Conservation (phyloP, 208 protist species). For the Naegleria fowleri region DNA sequence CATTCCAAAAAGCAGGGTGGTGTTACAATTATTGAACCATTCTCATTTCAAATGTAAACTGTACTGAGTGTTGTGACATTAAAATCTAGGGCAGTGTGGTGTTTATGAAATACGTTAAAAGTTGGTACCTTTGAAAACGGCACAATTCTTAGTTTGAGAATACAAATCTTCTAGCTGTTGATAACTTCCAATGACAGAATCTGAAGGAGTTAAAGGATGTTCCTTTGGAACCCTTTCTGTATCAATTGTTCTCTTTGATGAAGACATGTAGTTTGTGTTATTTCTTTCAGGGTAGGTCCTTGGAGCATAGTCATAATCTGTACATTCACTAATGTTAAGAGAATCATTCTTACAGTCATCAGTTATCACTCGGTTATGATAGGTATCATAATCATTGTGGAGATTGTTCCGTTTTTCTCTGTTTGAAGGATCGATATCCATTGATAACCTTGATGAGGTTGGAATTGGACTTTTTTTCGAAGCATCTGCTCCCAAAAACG, state of each 20-base stretch:
- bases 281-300: background rate
- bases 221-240: background rate
- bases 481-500: background rate
- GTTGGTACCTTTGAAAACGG: background rate
- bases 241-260: background rate
- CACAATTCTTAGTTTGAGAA: background rate
- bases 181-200: background rate
- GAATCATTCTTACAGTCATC: background rate
- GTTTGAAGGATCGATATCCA: background rate
- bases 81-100: background rate
- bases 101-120: background rate
- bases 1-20: background rate
- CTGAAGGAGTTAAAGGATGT: background rate
- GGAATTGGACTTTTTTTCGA: background rate
- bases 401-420: background rate
- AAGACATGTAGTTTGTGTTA: too few relatives aligned
- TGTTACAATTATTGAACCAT: background rate
- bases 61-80: too few relatives aligned
- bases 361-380: background rate
- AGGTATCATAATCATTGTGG: background rate
- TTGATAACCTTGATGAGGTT: background rate
- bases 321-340: background rate
- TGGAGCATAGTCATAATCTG: background rate
- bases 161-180: background rate
- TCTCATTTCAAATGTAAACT: background rate